Conservation (phyloP, 371 early-diverging fungal genomes). For the Mortierella sp. region DNA sequence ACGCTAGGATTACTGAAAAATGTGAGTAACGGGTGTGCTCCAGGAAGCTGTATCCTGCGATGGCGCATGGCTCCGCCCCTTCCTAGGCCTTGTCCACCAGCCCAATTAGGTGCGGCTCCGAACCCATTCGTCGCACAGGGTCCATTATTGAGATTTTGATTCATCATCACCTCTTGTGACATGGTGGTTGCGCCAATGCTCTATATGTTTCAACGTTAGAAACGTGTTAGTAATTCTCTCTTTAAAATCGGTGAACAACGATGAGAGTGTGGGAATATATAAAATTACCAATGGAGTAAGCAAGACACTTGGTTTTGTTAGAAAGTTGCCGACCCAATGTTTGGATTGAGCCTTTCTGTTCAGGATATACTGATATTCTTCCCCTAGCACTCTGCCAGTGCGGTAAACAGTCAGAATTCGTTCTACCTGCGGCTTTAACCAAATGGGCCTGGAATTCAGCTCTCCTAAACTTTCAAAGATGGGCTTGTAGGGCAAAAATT, state of each 20-base stretch:
- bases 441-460: neutral
- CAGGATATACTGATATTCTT: conserved; percentile 71
- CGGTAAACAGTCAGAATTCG: neutral
- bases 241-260: no score
- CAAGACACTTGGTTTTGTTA: conserved; percentile 64
- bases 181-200: conserved; percentile 35
- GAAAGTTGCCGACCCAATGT: conserved; percentile 66
- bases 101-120: neutral
- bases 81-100: conserved; percentile 11
- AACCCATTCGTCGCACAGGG: neutral
- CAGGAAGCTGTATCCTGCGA: conserved; percentile 20
- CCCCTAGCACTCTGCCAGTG: conserved; percentile 61
- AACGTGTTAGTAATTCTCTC: neutral
- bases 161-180: conserved; percentile 20
- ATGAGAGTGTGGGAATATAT: neutral
- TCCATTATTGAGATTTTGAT: conserved; percentile 6
- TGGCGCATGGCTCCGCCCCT: conserved; percentile 44
- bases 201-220: neutral
- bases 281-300: conserved; percentile 62
- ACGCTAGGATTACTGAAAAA: conserved; percentile 37
- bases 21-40: conserved; percentile 15
- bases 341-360: conserved; percentile 60
- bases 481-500: conserved; percentile 24
- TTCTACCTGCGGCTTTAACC: conserved; percentile 14
- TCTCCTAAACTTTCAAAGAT: conserved; percentile 12